A percentile compares a stretch with the other conserved stretches of the same genome.
Conservation (phyloP, 768 basidiomycete genomes). For the Boletus subcaerulescens region DNA sequence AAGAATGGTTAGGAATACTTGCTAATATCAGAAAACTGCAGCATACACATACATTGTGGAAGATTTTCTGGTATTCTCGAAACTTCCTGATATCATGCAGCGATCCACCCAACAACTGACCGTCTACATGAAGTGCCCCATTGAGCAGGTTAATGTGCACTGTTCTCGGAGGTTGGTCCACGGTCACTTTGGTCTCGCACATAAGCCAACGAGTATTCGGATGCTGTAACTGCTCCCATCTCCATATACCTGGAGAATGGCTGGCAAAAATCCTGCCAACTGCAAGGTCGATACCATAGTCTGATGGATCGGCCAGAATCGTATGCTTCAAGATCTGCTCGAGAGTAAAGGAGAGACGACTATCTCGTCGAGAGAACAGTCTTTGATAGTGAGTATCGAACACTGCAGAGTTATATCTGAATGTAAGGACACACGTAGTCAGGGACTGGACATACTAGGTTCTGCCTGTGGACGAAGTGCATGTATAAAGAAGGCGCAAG, state of each 20-base stretch:
- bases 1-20: too few species aligned
- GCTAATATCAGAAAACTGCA: not conserved
- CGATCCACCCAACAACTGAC: constrained; percentile 11
- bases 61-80: not conserved
- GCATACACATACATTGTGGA: not conserved
- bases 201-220: constrained; percentile 16
- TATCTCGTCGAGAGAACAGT: constrained; percentile 18
- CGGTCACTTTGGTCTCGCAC: not conserved
- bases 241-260: constrained; percentile 2
- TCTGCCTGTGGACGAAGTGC: constrained; percentile 5
- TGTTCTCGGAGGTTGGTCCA: not conserved
- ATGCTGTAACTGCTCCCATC: constrained; percentile 5
- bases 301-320: not conserved
- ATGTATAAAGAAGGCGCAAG: constrained; percentile 24
- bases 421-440: too few species aligned
- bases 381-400: not conserved
- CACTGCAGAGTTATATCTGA: too few species aligned
- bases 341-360: constrained; percentile 20
- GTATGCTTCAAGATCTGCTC: constrained; percentile 3
- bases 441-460: not conserved
- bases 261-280: constrained; percentile 1
- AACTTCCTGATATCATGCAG: not conserved
- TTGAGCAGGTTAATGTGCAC: constrained; percentile 12
- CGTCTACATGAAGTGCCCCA: constrained; percentile 18
- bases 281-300: constrained; percentile 14